These are phyloP conservation scores for Nannochloropsis gaditana DNA, from an alignment of 108 stramenopile genomes.

Conservation along the genomic window DNA sequence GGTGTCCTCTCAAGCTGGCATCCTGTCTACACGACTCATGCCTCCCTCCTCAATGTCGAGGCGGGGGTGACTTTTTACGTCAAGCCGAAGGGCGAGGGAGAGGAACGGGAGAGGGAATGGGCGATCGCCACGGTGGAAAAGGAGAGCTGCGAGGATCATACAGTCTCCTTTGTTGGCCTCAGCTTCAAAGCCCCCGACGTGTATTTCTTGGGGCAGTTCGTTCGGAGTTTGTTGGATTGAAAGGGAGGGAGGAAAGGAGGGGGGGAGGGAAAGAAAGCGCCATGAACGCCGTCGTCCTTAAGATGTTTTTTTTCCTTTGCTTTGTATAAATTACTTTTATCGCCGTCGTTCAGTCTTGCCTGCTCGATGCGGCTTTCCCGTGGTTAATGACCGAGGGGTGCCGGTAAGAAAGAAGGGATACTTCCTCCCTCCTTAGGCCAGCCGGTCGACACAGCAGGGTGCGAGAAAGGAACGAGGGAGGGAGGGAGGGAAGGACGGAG, in stretches of 20 bases:
- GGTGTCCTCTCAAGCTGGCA: neutral
- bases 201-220: neutral
- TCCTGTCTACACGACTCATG: neutral
- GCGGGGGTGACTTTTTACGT: neutral
- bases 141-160: neutral
- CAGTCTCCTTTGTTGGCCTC: neutral
- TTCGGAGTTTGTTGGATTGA: neutral
- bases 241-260: neutral
- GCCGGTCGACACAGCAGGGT: neutral
- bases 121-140: neutral
- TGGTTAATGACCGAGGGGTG: neutral
- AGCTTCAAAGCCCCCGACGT: constrained; percentile 4
- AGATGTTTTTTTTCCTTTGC: neutral
- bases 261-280: neutral
- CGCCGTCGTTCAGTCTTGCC: neutral
- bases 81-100: neutral
- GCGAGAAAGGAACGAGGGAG: neutral
- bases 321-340: neutral
- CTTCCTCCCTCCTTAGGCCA: neutral
- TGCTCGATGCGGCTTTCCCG: neutral
- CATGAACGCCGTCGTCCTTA: neutral
- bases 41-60: constrained; percentile 1
- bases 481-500: neutral
- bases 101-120: neutral
- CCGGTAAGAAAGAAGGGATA: neutral